Evolutionary conservation across 495 filamentous ascomycete genomes (phyloP).

Genomic region (Daldinia decipiens): DNA sequence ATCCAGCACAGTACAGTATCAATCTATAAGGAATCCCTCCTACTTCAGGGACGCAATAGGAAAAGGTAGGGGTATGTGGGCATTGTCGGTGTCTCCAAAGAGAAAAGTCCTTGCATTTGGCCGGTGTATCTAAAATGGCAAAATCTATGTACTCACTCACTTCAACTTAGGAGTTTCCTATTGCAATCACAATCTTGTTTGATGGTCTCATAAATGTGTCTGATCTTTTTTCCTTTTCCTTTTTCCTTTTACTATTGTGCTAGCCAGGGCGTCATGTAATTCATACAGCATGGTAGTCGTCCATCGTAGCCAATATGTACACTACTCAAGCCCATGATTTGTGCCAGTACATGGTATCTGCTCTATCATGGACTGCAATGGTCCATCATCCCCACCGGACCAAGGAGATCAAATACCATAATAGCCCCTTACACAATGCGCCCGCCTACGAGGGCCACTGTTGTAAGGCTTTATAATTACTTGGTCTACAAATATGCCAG

Average conservation of each 20-base stretch:
- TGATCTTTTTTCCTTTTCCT: not conserved
- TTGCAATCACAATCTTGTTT: not conserved
- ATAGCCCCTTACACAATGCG: not conserved
- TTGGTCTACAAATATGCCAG: not conserved
- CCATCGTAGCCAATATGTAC: not conserved
- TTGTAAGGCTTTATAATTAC: not conserved
- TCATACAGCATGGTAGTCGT: not conserved
- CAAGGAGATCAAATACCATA: not conserved
- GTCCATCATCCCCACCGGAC: not conserved
- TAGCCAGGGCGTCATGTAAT: not conserved
- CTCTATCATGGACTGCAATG: not conserved
- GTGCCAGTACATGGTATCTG: not conserved
- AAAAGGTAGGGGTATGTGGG: not conserved
- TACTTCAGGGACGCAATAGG: not conserved
- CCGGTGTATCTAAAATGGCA: slow-evolving; percentile 21
- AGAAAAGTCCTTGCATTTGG: slow-evolving; percentile 6
- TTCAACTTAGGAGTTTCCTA: not conserved
- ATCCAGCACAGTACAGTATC: not conserved
- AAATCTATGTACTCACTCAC: slow-evolving; percentile 23
- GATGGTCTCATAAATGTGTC: not conserved
- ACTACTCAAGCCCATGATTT: not conserved
- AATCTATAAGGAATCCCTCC: not conserved
- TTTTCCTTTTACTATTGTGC: not conserved
- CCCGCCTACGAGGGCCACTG: not conserved
- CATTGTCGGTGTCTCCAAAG: slow-evolving; percentile 3